Evolutionary conservation across 148 eudicot species (phyloP).

Genomic region (Oxyria digyna): DNA sequence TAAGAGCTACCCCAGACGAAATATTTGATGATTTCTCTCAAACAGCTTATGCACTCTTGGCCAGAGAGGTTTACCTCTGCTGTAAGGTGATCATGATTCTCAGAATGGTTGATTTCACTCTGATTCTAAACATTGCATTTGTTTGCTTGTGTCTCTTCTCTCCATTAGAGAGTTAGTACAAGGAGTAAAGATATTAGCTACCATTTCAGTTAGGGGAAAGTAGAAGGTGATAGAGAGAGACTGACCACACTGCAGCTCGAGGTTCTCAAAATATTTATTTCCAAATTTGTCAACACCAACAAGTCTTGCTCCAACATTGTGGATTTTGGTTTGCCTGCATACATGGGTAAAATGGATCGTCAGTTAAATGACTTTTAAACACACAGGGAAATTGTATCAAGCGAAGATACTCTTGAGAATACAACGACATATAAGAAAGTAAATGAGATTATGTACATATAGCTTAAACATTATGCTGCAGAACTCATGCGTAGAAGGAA

Average conservation of each 20-base stretch:
- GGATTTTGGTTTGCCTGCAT: conserved; percentile 94
- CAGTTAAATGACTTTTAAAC: background rate
- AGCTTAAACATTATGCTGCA: background rate
- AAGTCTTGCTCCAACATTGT: conserved; percentile 81
- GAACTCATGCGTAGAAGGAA: background rate
- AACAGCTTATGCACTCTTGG: background rate
- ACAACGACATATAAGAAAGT: background rate
- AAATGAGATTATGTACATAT: background rate
- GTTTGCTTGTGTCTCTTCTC: background rate
- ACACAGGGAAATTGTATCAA: background rate
- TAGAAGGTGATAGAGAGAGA: conserved; percentile 6
- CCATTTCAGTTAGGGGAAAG: background rate
- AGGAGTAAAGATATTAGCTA: background rate
- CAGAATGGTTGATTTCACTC: background rate
- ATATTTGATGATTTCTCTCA: no score
- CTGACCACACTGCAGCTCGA: conserved; percentile 72
- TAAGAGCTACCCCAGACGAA: no score
- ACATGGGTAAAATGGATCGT: conserved; percentile 8
- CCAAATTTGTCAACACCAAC: conserved; percentile 94
- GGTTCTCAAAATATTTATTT: conserved; percentile 76
- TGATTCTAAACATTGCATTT: background rate
- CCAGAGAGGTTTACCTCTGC: background rate
- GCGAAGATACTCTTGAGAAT: background rate
- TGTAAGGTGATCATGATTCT: background rate
- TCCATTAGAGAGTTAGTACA: background rate